phyloP scores from a whole-genome alignment of 768 basidiomycete species.

The Naematelia aurantialba region DNA sequence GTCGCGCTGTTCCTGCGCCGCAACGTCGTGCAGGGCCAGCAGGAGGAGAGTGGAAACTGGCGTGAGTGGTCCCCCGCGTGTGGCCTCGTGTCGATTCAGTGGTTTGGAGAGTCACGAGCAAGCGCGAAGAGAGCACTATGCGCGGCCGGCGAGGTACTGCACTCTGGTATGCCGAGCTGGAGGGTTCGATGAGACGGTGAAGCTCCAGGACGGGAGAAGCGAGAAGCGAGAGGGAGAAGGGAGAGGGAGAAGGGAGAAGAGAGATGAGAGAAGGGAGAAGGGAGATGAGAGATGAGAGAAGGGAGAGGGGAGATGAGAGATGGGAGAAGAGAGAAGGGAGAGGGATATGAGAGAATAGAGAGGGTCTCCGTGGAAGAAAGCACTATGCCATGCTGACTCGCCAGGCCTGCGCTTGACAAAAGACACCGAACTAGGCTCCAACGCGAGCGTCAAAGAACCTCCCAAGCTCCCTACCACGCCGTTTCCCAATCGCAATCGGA shows the following conservation, averaged over 20 bases:
- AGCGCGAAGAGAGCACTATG: no score
- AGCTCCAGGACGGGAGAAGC: no score
- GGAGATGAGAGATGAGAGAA: no score
- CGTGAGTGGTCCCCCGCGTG: slow-evolving; percentile 55
- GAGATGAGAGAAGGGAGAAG: no score
- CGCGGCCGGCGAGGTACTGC: no score
- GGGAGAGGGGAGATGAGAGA: no score
- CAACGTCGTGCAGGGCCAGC: slow-evolving; percentile 80
- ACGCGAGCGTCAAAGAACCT: slow-evolving; percentile 69
- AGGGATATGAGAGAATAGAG: background rate
- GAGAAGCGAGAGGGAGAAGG: no score
- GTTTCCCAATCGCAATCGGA: slow-evolving; percentile 45
- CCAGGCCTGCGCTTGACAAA: slow-evolving; percentile 68
- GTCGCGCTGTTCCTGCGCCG: slow-evolving; percentile 68
- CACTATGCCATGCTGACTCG: background rate
- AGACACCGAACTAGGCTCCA: slow-evolving; percentile 82
- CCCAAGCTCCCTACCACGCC: slow-evolving; percentile 44
- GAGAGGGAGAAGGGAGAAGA: no score
- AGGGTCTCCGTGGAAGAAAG: background rate
- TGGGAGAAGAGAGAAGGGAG: no score
- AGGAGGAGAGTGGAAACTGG: slow-evolving; percentile 55
- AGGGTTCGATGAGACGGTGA: no score
- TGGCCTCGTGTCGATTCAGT: background rate
- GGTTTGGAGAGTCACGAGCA: slow-evolving; percentile 1
- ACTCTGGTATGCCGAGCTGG: no score